Evolutionary conservation across 352 stramenopile species (phyloP), one percentile per base, ranked within the genome.

Genomic region (Pythium plurisporium): DNA sequence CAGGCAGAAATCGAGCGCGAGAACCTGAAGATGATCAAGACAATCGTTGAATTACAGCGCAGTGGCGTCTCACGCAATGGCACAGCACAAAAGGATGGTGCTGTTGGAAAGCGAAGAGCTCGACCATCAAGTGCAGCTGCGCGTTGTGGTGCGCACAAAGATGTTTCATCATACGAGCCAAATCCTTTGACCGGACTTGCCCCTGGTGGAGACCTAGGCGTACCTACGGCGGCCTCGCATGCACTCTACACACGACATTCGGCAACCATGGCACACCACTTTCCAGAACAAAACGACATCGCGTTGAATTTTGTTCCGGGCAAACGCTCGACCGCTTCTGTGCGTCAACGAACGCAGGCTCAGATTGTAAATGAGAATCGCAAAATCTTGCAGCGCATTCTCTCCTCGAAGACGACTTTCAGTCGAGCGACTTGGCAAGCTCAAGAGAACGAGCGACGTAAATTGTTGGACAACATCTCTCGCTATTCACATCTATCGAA

Each of bases 11-110:
- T 85, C 23, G 71, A 82, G 30, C 69, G 65, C 29, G 74, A 85
- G 38, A 85, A 85, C 43, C 65, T 88, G 27, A 55, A 76, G 26
- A 52, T 86, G 20, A 81, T 88, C 54, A 75, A 78, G 57, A 82
- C 74, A 40, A 72, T 86, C 36, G 69, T 88, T 23, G 74, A 74
- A 0, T 27, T 85, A 1, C 72, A 87, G 44, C 65, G 15, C 25
- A 27, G 30, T 22, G 43, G 50, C 33, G 15, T 33, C 17, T n/a
- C 11, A 5, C 7, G 44, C 15, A n/a, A 17, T 29, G 44, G 29
- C 11, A 20, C 11, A n/a, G 12, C 10, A 0, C 27, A 17, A 3
- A 46, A 46, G 23, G 46, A 43, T 10, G 10, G 1, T 0, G 7
- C 22, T 8, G 14, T n/a, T 1, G 47, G 20, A 6, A 61, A 34